Evolutionary conservation across 345 rosid genomes (phyloP).

Genomic region (Salix arbutifolia): DNA sequence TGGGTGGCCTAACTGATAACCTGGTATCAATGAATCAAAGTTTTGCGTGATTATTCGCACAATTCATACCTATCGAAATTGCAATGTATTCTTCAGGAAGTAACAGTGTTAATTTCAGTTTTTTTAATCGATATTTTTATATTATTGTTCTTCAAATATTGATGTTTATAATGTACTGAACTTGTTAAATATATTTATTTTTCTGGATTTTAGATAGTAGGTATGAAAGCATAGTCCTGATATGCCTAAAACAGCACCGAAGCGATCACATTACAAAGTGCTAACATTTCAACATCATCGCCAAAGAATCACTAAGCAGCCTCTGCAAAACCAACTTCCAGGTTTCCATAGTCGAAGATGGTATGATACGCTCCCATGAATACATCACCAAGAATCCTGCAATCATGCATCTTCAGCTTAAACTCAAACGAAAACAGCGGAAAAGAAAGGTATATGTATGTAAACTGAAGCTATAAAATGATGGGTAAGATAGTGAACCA

Average conservation of each 20-base stretch:
- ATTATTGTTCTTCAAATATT: background rate
- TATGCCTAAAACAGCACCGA: background rate
- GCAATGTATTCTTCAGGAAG: too few species aligned
- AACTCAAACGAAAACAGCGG: background rate
- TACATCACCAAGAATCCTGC: constrained; percentile 78
- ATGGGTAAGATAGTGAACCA: constrained; percentile 36
- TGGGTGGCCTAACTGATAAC: too few species aligned
- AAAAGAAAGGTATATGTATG: background rate
- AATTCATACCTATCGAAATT: too few species aligned
- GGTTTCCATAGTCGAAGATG: constrained; percentile 58
- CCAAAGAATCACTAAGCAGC: constrained; percentile 32
- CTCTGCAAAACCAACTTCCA: constrained; percentile 60
- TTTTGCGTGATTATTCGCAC: too few species aligned
- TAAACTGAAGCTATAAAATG: background rate
- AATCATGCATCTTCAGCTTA: background rate
- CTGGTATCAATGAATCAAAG: too few species aligned
- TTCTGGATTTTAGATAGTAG: too few species aligned
- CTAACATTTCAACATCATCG: background rate
- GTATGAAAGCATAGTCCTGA: background rate
- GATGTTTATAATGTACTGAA: background rate
- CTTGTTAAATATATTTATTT: background rate
- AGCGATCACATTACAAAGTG: background rate
- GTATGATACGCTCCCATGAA: constrained; percentile 87
- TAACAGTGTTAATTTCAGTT: too few species aligned
- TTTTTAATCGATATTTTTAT: too few species aligned